Percentiles rank a stretch among this genome's conserved stretches.
Evolutionary conservation across 73 alveolate genomes (phyloP).

Genomic region (Tetrahymena malaccensis): DNA sequence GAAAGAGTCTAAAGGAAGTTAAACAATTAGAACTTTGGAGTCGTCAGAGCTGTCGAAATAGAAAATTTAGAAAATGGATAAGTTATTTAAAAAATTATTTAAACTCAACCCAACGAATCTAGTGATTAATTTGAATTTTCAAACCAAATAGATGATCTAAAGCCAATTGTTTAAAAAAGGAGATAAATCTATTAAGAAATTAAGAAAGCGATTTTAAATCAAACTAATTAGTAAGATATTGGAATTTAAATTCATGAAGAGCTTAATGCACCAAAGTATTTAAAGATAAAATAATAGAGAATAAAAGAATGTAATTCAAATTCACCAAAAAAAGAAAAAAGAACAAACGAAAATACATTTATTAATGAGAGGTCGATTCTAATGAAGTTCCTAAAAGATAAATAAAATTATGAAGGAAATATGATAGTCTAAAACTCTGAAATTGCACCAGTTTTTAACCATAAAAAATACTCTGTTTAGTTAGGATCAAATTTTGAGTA

Average conservation of each 20-base stretch:
- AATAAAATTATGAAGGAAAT: background rate
- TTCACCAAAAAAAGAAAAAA: background rate
- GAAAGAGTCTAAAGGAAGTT: background rate
- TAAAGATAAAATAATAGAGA: background rate
- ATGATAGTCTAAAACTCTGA: background rate
- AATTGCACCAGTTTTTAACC: background rate
- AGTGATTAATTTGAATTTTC: background rate
- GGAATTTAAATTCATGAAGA: background rate
- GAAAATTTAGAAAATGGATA: background rate
- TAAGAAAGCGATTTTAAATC: background rate
- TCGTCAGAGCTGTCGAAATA: background rate
- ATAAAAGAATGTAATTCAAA: background rate
- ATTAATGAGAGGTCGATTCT: background rate
- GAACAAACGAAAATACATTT: background rate
- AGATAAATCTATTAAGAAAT: background rate
- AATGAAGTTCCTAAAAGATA: background rate
- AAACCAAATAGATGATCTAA: background rate
- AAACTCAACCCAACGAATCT: background rate
- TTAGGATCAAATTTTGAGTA: background rate
- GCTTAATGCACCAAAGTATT: background rate
- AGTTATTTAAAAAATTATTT: background rate
- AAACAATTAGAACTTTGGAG: background rate
- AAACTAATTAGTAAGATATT: background rate
- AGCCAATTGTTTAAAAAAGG: background rate
- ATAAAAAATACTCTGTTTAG: background rate